Conservation (phyloP, 2,329 filamentous ascomycete genomes). For the Alternaria sp. region DNA sequence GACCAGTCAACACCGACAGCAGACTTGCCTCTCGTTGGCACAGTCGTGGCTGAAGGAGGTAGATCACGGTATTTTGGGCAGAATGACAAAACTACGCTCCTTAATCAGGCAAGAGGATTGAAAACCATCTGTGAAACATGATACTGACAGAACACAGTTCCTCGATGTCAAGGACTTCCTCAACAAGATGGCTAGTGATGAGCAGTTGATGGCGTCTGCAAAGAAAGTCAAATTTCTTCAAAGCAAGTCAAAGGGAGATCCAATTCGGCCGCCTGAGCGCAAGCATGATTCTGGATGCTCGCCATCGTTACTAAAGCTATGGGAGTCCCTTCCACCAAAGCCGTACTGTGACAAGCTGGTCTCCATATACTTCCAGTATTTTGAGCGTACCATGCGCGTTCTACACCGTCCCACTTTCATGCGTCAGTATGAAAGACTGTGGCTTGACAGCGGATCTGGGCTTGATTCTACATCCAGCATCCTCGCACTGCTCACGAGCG, state of each 20-base stretch:
- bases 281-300: slow-evolving; percentile 15
- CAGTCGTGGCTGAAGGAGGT: slow-evolving; percentile 24
- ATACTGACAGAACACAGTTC: slow-evolving; percentile 19
- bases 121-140: background rate
- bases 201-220: slow-evolving; percentile 18
- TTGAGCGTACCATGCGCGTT: slow-evolving; percentile 33
- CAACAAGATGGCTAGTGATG: slow-evolving; percentile 18
- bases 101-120: slow-evolving; percentile 25
- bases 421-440: slow-evolving; percentile 28
- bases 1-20: background rate
- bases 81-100: slow-evolving; percentile 25
- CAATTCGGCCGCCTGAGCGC: slow-evolving; percentile 11
- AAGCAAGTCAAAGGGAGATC: slow-evolving; percentile 16
- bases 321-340: slow-evolving; percentile 26
- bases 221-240: slow-evolving; percentile 27
- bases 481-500: slow-evolving; percentile 25
- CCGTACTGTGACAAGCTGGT: slow-evolving; percentile 30
- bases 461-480: slow-evolving; percentile 27
- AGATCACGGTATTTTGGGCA: slow-evolving; percentile 27
- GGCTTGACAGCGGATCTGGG: slow-evolving; percentile 17
- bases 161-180: slow-evolving; percentile 23
- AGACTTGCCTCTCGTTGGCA: slow-evolving; percentile 14
- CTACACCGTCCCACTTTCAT: slow-evolving; percentile 34
- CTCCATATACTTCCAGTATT: slow-evolving; percentile 23
- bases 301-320: slow-evolving; percentile 22